These are phyloP conservation scores for Phaeotremella fagi DNA, from an alignment of 768 basidiomycete genomes.

Conservation along the genomic window DNA sequence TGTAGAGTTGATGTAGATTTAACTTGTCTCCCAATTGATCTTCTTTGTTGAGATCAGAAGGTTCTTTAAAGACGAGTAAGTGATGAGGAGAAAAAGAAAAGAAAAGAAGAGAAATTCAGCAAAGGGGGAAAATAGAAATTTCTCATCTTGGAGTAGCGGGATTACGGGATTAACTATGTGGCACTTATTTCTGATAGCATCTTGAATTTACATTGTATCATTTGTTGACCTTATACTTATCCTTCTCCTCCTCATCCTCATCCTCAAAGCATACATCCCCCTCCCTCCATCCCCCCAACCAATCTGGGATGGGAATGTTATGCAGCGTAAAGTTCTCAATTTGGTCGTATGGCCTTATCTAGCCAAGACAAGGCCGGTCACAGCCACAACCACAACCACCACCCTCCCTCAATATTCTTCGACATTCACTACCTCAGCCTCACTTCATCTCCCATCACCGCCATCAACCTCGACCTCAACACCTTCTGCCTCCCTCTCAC, in stretches of 20 bases:
- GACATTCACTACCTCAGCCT: neutral
- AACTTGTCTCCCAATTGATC: conserved; percentile 46
- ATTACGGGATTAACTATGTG: neutral
- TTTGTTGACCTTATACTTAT: neutral
- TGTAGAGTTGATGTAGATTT: neutral
- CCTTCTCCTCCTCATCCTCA: neutral
- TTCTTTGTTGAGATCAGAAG: conserved; percentile 39
- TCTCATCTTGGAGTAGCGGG: too few species aligned
- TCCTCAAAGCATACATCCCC: neutral
- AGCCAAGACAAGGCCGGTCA: neutral
- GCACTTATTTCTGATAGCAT: neutral
- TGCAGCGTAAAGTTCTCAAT: conserved; percentile 26
- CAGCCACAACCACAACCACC: neutral
- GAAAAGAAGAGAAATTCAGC: too few species aligned
- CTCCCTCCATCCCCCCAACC: neutral
- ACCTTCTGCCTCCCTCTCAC: neutral
- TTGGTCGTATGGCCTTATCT: conserved; percentile 31
- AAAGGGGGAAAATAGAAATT: too few species aligned
- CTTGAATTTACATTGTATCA: neutral
- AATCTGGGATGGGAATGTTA: conserved; percentile 32
- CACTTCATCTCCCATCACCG: neutral
- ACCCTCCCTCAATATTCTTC: neutral
- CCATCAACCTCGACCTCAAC: neutral
- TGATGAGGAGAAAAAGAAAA: conserved; percentile 4
- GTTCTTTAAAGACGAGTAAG: conserved; percentile 46